Percentiles rank a stretch among this genome's conserved stretches.
These are phyloP conservation scores for Fragilaria radians DNA, from an alignment of 108 stramenopile species.

Conservation along the genomic window DNA sequence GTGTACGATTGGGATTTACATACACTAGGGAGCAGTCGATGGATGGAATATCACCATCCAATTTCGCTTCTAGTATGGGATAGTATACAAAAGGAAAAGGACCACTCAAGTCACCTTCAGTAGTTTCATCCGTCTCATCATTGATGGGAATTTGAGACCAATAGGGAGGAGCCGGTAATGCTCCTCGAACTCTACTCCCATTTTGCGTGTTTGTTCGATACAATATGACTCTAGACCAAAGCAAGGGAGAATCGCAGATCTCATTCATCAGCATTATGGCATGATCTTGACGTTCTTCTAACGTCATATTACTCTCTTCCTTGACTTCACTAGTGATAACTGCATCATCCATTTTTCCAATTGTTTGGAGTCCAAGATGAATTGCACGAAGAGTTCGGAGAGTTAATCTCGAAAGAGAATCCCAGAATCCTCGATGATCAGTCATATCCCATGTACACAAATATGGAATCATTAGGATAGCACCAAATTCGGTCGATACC, in stretches of 20 bases:
- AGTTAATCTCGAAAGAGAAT: background rate
- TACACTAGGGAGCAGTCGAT: slow-evolving; percentile 4
- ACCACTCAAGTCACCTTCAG: slow-evolving; percentile 10
- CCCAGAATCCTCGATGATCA: background rate
- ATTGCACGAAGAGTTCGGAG: background rate
- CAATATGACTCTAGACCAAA: slow-evolving; percentile 10
- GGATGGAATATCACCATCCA: no score
- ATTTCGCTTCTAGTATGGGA: background rate
- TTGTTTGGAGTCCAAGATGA: background rate
- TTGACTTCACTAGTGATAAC: background rate
- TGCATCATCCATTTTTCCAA: no score
- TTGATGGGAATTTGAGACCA: background rate
- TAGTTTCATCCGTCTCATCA: background rate
- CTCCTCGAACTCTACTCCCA: slow-evolving; percentile 4
- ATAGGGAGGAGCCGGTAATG: slow-evolving; percentile 14
- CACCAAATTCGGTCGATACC: background rate
- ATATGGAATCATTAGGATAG: slow-evolving; percentile 8
- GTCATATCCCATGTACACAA: slow-evolving; percentile 7
- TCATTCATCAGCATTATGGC: background rate
- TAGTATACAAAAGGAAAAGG: slow-evolving; percentile 16
- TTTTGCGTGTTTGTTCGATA: background rate
- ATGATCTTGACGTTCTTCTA: background rate
- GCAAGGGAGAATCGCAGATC: slow-evolving; percentile 1
- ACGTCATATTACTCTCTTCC: background rate
- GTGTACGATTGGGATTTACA: background rate